phyloP scores from a whole-genome alignment of 148 eudicot species.

The Polygonum aviculare region DNA sequence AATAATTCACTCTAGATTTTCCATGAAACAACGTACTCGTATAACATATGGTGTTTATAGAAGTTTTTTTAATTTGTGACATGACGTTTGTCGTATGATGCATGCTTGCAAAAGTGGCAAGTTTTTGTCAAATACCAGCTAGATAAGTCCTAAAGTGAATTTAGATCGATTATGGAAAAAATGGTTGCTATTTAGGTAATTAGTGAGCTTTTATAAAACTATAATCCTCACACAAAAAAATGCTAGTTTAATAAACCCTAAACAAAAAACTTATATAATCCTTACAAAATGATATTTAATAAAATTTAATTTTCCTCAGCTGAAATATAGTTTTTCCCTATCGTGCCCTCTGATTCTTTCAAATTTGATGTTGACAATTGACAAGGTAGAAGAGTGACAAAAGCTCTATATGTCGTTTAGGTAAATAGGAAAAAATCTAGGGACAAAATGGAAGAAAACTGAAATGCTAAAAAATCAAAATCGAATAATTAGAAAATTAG shows the following conservation, averaged over 20 bases:
- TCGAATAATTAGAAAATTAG: not conserved
- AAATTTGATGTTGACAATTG: not conserved
- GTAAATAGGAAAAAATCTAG: not conserved
- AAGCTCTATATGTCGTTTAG: not conserved
- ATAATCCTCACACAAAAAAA: too few relatives aligned
- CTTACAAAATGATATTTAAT: too few relatives aligned
- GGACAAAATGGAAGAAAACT: not conserved
- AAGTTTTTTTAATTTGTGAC: too few relatives aligned
- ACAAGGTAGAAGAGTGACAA: not conserved
- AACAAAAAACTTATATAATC: too few relatives aligned
- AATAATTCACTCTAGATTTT: too few relatives aligned
- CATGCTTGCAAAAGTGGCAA: not conserved
- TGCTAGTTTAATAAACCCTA: too few relatives aligned
- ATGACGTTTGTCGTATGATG: too few relatives aligned
- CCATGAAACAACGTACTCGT: too few relatives aligned
- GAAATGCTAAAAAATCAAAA: not conserved
- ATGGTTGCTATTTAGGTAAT: not conserved
- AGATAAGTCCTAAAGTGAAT: not conserved
- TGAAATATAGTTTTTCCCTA: not conserved
- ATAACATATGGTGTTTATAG: too few relatives aligned
- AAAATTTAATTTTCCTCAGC: too few relatives aligned
- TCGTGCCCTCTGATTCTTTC: not conserved
- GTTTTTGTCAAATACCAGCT: not conserved
- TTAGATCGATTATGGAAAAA: not conserved
- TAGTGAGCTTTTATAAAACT: too few relatives aligned